Conservation (phyloP, 106 monocot genomes). For the Acanthochlamys bracteata region DNA sequence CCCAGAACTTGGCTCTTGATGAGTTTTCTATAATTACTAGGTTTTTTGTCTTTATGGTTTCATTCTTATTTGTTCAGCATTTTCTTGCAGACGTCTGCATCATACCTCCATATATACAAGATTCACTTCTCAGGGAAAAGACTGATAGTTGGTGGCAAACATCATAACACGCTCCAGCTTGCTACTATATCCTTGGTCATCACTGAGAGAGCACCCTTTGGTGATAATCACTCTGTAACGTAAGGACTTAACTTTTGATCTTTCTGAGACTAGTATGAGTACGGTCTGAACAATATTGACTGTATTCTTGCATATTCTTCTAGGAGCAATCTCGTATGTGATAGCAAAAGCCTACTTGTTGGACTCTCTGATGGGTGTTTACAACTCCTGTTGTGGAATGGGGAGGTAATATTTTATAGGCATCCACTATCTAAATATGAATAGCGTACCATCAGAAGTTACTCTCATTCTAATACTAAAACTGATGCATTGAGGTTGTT, state of each 20-base stretch:
- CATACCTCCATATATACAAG: conserved; percentile 77
- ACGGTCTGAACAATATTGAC: too few relatives aligned
- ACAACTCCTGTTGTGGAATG: conserved; percentile 76
- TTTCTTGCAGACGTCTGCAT: conserved; percentile 57
- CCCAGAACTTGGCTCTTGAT: too few relatives aligned
- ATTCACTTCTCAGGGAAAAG: conserved; percentile 64
- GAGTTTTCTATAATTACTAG: not conserved
- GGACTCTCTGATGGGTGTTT: conserved; percentile 78
- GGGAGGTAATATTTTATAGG: conserved; percentile 49
- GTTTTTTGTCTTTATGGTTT: not conserved
- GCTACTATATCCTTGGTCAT: conserved; percentile 62
- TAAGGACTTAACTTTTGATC: conserved; percentile 21
- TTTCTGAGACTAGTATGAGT: too few relatives aligned
- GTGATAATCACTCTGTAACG: conserved; percentile 46
- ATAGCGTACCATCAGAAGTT: too few relatives aligned
- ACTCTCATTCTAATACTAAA: not conserved
- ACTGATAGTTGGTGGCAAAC: conserved; percentile 72
- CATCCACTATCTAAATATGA: too few relatives aligned
- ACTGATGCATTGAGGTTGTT: not conserved
- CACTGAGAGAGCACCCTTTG: conserved; percentile 64
- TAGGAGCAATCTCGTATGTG: conserved; percentile 97
- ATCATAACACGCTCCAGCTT: conserved; percentile 54
- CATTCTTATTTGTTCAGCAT: conserved; percentile 6
- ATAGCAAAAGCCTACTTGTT: conserved; percentile 70
- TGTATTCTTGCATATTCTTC: too few relatives aligned